Conservation (phyloP, 495 filamentous ascomycete species). For the Aspergillus asperescens region DNA sequence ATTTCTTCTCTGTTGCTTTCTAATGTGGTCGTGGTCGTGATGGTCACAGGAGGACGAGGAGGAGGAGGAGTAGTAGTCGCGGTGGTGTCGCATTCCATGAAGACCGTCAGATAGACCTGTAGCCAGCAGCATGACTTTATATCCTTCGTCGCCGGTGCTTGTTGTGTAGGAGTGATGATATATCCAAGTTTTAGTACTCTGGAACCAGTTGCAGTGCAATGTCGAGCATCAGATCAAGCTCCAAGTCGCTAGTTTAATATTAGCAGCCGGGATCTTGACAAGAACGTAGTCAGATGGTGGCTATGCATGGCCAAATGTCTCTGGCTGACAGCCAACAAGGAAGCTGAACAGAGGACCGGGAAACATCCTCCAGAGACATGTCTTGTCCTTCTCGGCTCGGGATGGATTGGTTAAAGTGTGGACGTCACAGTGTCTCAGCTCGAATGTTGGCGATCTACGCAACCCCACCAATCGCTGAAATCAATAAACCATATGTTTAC, state of each 20-base stretch:
- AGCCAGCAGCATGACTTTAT: slow-evolving; percentile 10
- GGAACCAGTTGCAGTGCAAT: not conserved
- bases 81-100: not conserved
- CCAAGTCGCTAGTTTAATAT: not conserved
- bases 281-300: slow-evolving; percentile 21
- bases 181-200: not conserved
- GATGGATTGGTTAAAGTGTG: not conserved
- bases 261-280: not conserved
- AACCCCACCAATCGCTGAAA: slow-evolving; percentile 7
- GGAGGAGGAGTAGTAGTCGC: too few relatives aligned
- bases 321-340: slow-evolving; percentile 13
- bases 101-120: not conserved
- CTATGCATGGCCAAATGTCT: slow-evolving; percentile 16
- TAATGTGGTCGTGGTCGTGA: not conserved
- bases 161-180: slow-evolving; percentile 1
- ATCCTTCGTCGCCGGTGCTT: not conserved
- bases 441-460: not conserved
- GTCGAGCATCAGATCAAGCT: not conserved
- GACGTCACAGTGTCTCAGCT: not conserved
- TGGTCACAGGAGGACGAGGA: too few relatives aligned
- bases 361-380: not conserved
- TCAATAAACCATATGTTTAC: slow-evolving; percentile 1
- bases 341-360: slow-evolving; percentile 19
- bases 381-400: not conserved
- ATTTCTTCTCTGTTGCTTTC: not conserved